Evolutionary conservation across 805 yeast genomes (phyloP).

Genomic region (Metschnikowia chrysomelidarum): DNA sequence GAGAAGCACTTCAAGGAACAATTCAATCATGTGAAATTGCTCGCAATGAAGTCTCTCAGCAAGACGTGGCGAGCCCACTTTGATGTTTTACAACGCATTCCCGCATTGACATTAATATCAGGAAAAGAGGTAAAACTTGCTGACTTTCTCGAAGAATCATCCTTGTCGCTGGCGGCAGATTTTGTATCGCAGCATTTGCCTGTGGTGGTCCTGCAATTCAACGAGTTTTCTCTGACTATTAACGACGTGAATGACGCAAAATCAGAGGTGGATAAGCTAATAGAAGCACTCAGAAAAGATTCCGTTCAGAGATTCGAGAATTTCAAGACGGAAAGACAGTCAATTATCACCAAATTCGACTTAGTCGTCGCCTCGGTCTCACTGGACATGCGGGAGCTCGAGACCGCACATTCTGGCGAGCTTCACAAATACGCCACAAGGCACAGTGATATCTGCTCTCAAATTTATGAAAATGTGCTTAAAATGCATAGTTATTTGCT

Average conservation of each 20-base stretch:
- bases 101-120: constrained; percentile 35
- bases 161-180: constrained; percentile 30
- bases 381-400: constrained; percentile 20
- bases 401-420: constrained; percentile 10
- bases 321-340: constrained; percentile 8
- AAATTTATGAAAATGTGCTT: constrained; percentile 23
- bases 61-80: constrained; percentile 36
- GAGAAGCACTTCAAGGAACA: constrained; percentile 44
- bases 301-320: constrained; percentile 29
- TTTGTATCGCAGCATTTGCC: constrained; percentile 32
- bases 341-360: constrained; percentile 5
- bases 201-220: constrained; percentile 26
- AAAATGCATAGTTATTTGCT: constrained; percentile 32
- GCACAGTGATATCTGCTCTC: constrained; percentile 21
- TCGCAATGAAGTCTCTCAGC: constrained; percentile 42
- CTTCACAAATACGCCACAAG: constrained; percentile 24
- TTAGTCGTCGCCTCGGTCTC: constrained; percentile 14
- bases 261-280: constrained; percentile 35
- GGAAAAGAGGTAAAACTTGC: constrained; percentile 24
- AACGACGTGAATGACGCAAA: constrained; percentile 38
- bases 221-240: constrained; percentile 33
- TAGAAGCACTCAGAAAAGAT: constrained; percentile 42
- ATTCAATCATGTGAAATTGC: constrained; percentile 33
- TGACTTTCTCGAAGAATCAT: constrained; percentile 29
- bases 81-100: constrained; percentile 33